Conservation (phyloP, 192 early-diverging fungal species). For the Phlyctochytrium bullatum region DNA sequence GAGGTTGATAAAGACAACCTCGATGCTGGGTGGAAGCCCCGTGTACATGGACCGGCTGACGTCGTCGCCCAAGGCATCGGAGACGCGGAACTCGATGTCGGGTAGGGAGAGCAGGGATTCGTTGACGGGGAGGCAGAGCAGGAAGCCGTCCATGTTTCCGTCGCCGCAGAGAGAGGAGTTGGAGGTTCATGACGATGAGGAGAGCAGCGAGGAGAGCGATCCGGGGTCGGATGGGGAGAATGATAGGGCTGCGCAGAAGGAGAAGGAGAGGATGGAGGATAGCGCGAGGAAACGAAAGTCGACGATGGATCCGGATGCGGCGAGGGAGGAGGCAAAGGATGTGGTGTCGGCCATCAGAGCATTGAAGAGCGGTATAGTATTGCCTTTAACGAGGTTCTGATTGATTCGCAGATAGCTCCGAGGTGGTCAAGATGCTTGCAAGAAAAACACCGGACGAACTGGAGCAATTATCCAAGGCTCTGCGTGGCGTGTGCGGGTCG, state of each 20-base stretch:
- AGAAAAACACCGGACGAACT: not conserved
- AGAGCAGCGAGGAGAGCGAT: not conserved
- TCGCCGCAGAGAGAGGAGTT: not conserved
- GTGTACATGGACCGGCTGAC: not conserved
- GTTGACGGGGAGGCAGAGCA: too few relatives aligned
- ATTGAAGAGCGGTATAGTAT: not conserved
- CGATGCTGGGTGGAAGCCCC: too few relatives aligned
- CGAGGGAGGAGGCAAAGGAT: not conserved
- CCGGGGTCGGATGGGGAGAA: not conserved
- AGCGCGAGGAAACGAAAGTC: not conserved
- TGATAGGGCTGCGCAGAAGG: not conserved
- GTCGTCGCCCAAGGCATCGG: not conserved
- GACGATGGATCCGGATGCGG: not conserved
- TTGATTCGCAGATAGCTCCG: not conserved
- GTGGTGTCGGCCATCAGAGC: not conserved
- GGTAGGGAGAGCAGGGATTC: not conserved
- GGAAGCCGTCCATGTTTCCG: too few relatives aligned
- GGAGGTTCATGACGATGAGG: not conserved
- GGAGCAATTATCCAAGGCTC: not conserved
- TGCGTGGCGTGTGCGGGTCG: not conserved
- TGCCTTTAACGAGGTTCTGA: not conserved
- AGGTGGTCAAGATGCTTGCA: not conserved
- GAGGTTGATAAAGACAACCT: too few relatives aligned
- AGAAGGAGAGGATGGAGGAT: not conserved
- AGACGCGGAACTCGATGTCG: conserved; percentile 2